These are phyloP conservation scores for Microcera coccophila DNA, from an alignment of 2,329 filamentous ascomycete species.

Conservation along the genomic window DNA sequence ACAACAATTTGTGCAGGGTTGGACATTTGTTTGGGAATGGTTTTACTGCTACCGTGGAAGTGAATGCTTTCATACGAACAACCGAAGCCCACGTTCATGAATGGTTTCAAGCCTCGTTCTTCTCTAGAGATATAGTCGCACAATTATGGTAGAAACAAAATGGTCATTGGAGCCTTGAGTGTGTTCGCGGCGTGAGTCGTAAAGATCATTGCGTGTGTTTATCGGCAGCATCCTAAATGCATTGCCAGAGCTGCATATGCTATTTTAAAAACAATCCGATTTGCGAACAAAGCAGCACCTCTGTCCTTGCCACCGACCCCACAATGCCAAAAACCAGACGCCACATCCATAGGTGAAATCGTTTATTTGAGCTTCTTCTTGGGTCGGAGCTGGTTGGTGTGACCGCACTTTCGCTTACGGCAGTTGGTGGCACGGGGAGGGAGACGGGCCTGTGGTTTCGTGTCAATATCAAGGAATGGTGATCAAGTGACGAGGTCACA, in stretches of 20 bases:
- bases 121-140: too few species aligned
- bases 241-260: conserved; percentile 39
- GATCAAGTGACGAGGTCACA: not conserved
- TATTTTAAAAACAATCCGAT: conserved; percentile 40
- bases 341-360: conserved; percentile 39
- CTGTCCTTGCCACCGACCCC: conserved; percentile 35
- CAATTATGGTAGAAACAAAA: not conserved
- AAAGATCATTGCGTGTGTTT: conserved; percentile 20
- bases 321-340: conserved; percentile 44
- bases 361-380: conserved; percentile 98
- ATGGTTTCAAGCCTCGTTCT: too few species aligned
- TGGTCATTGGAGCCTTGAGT: not conserved
- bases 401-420: conserved; percentile 99
- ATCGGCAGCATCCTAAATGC: conserved; percentile 36
- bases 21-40: too few species aligned
- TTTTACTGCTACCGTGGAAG: too few species aligned
- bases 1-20: too few species aligned
- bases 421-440: conserved; percentile 99
- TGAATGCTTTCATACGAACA: too few species aligned
- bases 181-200: conserved; percentile 4
- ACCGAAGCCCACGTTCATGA: too few species aligned
- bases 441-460: conserved; percentile 64
- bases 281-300: conserved; percentile 35
- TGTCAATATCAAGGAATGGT: conserved; percentile 7
- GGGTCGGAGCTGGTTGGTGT: conserved; percentile 99